Evolutionary conservation across 495 filamentous ascomycete genomes (phyloP).

Genomic region (Penicillium chermesinum): DNA sequence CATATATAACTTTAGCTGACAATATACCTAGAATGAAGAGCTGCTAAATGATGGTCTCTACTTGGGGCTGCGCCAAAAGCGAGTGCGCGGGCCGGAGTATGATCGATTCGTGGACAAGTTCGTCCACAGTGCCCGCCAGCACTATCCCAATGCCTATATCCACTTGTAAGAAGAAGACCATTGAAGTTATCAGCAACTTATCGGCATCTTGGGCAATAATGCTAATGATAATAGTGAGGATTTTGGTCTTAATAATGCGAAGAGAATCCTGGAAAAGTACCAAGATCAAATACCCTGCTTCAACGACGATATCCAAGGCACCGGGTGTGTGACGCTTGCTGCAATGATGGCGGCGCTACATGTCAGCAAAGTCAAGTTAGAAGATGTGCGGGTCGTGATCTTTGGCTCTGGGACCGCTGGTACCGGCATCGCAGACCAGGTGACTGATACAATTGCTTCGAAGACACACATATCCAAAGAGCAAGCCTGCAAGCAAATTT

Average conservation of each 20-base stretch:
- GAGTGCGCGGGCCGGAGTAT: conserved; percentile 67
- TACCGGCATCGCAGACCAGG: conserved; percentile 79
- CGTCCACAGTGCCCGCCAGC: conserved; percentile 57
- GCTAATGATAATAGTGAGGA: conserved; percentile 41
- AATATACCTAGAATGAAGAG: conserved; percentile 53
- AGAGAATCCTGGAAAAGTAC: conserved; percentile 71
- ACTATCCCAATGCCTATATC: conserved; percentile 76
- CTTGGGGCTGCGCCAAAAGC: conserved; percentile 63
- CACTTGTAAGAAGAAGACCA: conserved; percentile 57
- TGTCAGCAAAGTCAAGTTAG: conserved; percentile 59
- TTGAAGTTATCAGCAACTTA: no score
- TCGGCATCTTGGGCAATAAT: neutral
- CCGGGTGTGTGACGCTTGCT: conserved; percentile 80
- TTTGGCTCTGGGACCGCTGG: conserved; percentile 86
- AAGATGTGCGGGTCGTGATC: conserved; percentile 63
- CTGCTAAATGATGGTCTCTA: conserved; percentile 79
- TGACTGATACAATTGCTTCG: conserved; percentile 68
- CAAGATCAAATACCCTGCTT: conserved; percentile 70
- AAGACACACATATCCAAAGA: conserved; percentile 62
- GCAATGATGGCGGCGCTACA: conserved; percentile 70
- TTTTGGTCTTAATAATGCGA: conserved; percentile 53
- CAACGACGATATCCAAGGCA: conserved; percentile 91
- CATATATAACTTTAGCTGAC: neutral
- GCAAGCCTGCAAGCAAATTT: conserved; percentile 78
- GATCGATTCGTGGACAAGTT: conserved; percentile 75